Base-by-base conservation (phyloP, 495 filamentous ascomycete genomes). In the Penicillium dipodomyicola region DNA sequence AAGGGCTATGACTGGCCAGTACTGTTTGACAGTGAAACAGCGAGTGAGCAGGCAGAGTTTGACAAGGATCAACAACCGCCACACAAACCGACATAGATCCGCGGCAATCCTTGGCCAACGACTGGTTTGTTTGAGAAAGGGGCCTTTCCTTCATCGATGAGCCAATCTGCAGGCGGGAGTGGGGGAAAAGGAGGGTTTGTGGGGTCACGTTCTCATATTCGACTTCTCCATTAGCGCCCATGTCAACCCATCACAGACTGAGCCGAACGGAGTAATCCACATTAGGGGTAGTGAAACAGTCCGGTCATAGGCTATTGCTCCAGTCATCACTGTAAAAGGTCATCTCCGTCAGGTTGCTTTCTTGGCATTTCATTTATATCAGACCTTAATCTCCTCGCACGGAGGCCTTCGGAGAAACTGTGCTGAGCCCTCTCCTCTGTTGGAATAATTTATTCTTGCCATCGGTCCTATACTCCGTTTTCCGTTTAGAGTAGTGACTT, bases 351-450 rank as follows among this genome's bases (percentile, higher is more conserved):
- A 40, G 32, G 32, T 9, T 27, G 41, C 17, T 48, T 23, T 15
- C 60, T 59, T 59, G 60, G 60, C 43, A 42, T 27, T 58, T 62
- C 62, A 65, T 65, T 42, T 59, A 65, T 62, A 52, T 56, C 56
- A 65, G 56, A 59, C 62, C 52, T 39, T 33, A 40, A 50, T 49
- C 56, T 58, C 51, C 54, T 27, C 49, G 20, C 20, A 22, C 52
- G 45, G 49, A 50, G 37, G 30, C 52, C 37, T 20, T 60, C 48
- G 25, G 37, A 58, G 30, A 37, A 14, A 7, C 46, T 15, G 27
- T 20, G 5, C n/a, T 42, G 27, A 29, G 23, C 23, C 52, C 17
- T 32, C 15, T 8, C 52, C 17, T 32, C 15, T 8, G 17, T 8
- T 7, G 11, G 5, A 35, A 29, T 29, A 8, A 29, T 9, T 29